Conservation (phyloP, 768 basidiomycete species). For the Chalciporus piperatus region DNA sequence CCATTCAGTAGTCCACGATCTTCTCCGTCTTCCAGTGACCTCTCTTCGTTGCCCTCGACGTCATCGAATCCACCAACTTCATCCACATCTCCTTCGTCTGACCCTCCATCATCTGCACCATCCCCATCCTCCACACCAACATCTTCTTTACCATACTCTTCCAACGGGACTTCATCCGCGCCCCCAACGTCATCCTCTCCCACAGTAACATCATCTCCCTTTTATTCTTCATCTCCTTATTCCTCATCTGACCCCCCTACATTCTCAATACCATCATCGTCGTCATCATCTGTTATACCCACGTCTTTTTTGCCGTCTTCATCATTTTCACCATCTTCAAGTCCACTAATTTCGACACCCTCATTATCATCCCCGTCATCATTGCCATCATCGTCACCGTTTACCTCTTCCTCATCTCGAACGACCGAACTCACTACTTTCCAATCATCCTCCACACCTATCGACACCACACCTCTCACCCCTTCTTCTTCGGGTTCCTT, state of each 20-base stretch:
- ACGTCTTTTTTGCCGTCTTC: not conserved
- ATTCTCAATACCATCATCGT: not conserved
- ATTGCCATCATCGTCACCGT: not conserved
- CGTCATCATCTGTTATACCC: not conserved
- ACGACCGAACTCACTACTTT: not conserved
- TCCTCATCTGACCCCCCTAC: not conserved
- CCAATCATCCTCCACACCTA: not conserved
- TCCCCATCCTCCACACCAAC: not conserved
- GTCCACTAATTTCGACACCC: not conserved
- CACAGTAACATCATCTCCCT: not conserved
- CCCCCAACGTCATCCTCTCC: not conserved
- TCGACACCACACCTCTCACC: not conserved
- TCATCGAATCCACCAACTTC: not conserved
- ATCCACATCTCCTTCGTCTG: not conserved
- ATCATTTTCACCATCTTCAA: too few relatives aligned
- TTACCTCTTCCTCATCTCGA: not conserved
- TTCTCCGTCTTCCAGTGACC: not conserved
- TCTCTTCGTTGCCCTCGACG: not conserved
- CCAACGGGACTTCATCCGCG: not conserved
- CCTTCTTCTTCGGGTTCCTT: slow-evolving; percentile 1
- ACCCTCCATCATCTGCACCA: not conserved
- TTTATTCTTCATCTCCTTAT: not conserved
- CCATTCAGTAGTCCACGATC: not conserved
- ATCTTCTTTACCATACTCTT: not conserved
- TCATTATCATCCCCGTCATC: not conserved